phyloP scores from a whole-genome alignment of 345 rosid species.

The Salix caprea region DNA sequence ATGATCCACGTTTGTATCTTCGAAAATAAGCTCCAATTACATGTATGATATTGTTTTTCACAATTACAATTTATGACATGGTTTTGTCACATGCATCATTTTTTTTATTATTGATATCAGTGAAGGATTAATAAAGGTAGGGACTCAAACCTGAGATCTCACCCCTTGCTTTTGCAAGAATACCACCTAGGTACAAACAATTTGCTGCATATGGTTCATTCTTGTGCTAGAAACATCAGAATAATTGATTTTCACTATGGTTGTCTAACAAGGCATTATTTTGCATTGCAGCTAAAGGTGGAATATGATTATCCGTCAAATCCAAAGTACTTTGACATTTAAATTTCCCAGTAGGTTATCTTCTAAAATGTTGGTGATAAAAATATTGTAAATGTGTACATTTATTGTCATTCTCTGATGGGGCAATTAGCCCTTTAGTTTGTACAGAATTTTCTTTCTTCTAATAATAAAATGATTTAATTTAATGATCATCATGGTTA shows the following conservation, averaged over 20 bases:
- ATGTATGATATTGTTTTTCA: not conserved
- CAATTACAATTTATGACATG: not conserved
- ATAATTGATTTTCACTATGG: not conserved
- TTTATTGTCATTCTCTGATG: conserved; percentile 4
- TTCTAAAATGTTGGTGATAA: not conserved
- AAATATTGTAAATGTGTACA: conserved; percentile 27
- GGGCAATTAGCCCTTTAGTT: conserved; percentile 1
- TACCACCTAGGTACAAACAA: not conserved
- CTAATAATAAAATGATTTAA: conserved; percentile 12
- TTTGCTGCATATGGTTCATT: not conserved
- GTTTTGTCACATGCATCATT: not conserved
- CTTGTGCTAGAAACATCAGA: not conserved
- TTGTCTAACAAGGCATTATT: not conserved
- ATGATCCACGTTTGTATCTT: not conserved
- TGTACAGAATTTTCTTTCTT: conserved; percentile 13
- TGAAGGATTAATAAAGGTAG: not conserved
- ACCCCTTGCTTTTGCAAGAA: not conserved
- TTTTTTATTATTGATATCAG: not conserved
- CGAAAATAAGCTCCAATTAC: not conserved
- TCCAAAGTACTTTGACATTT: conserved; percentile 24
- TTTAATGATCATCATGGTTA: conserved; percentile 7
- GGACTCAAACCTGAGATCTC: not conserved
- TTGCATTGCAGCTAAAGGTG: conserved; percentile 19
- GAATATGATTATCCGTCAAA: conserved; percentile 24
- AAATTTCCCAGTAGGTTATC: conserved; percentile 1